Percentiles rank a stretch among this genome's conserved stretches.
These are phyloP conservation scores for Fusarium poae DNA, from an alignment of 2,329 filamentous ascomycete genomes.

Conservation along the genomic window DNA sequence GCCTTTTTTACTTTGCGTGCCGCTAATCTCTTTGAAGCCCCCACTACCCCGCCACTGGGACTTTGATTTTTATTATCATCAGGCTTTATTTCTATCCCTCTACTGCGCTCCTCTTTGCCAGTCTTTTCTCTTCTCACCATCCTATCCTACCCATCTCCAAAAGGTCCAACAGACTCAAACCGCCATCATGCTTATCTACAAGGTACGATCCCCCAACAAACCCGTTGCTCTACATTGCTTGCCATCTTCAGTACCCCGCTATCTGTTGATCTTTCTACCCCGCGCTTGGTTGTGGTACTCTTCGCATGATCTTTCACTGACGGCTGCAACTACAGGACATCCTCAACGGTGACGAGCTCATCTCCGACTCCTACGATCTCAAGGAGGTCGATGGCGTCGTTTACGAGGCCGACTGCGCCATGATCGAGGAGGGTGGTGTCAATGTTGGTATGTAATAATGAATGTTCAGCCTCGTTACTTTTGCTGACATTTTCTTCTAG, in stretches of 20 bases:
- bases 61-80: conserved; percentile 48
- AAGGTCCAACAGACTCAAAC: conserved; percentile 48
- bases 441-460: conserved; percentile 72
- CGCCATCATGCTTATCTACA: conserved; percentile 81
- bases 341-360: conserved; percentile 90
- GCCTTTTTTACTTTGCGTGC: conserved; percentile 26
- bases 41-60: conserved; percentile 46
- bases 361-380: conserved; percentile 93
- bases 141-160: conserved; percentile 19
- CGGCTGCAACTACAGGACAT: conserved; percentile 75
- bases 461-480: background rate
- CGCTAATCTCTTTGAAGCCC: conserved; percentile 38
- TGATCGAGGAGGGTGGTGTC: conserved; percentile 84
- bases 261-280: conserved; percentile 19
- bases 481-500: conserved; percentile 57
- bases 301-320: conserved; percentile 45
- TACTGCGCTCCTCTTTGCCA: conserved; percentile 40
- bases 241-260: conserved; percentile 17
- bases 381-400: conserved; percentile 83
- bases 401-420: conserved; percentile 92
- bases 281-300: conserved; percentile 34
- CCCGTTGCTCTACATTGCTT: background rate
- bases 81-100: conserved; percentile 39
- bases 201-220: conserved; percentile 60
- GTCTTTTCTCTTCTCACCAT: conserved; percentile 33